Evolutionary conservation across 306 rosid genomes (phyloP).

Genomic region (Hippophae rhamnoides): DNA sequence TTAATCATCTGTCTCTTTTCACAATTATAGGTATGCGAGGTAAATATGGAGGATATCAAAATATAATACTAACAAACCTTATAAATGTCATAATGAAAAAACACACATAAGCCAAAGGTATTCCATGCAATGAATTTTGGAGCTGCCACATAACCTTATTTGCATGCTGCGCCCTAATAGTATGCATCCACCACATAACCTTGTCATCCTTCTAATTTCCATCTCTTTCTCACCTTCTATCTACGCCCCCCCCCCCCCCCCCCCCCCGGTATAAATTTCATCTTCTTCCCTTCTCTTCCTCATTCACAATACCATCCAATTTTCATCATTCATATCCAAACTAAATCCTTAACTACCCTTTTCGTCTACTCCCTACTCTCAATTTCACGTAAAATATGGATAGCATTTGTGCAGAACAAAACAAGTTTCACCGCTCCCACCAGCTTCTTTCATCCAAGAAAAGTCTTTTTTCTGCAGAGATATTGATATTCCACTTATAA

Average conservation of each 20-base stretch:
- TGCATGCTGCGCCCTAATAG: conserved; percentile 72
- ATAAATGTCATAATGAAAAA: too few relatives aligned
- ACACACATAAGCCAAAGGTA: not conserved
- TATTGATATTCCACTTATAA: conserved; percentile 57
- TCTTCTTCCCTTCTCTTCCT: conserved; percentile 22
- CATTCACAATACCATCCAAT: conserved; percentile 1
- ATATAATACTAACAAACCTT: too few relatives aligned
- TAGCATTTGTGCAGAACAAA: conserved; percentile 36
- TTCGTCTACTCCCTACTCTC: not conserved
- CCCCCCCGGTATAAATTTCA: conserved; percentile 20
- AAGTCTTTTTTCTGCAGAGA: conserved; percentile 22
- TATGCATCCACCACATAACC: conserved; percentile 39
- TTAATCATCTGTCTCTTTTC: too few relatives aligned
- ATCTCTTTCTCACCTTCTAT: conserved; percentile 1
- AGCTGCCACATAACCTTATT: conserved; percentile 63
- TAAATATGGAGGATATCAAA: too few relatives aligned
- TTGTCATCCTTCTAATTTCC: conserved; percentile 14
- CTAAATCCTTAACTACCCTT: too few relatives aligned
- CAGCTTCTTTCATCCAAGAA: conserved; percentile 35
- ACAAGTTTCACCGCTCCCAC: conserved; percentile 38
- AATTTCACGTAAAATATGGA: conserved; percentile 21
- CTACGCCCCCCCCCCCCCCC: too few relatives aligned
- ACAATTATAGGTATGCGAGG: too few relatives aligned
- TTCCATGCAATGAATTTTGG: conserved; percentile 19
- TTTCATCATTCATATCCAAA: not conserved